Evolutionary conservation across 768 basidiomycete genomes (phyloP).

Genomic region (Tubosaeta sp.): DNA sequence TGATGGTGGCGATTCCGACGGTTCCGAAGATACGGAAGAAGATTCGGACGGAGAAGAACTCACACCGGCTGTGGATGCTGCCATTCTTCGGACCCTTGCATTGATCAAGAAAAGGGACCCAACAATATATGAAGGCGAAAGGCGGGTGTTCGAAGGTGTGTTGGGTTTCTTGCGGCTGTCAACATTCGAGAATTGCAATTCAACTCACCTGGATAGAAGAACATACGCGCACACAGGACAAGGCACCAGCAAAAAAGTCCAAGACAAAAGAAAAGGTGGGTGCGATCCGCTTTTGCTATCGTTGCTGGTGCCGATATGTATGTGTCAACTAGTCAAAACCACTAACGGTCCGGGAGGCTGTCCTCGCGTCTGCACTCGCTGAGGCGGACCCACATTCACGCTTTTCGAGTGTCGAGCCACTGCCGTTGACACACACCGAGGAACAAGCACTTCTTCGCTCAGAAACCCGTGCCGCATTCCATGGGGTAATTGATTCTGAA

Average conservation of each 20-base stretch:
- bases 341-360: slow-evolving; percentile 69
- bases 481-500: slow-evolving; percentile 32
- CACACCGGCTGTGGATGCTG: slow-evolving; percentile 89
- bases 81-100: slow-evolving; percentile 86
- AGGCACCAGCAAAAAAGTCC: slow-evolving; percentile 17
- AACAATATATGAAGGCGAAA: slow-evolving; percentile 69
- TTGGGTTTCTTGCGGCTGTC: neutral
- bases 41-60: slow-evolving; percentile 95
- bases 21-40: slow-evolving; percentile 78
- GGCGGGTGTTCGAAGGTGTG: slow-evolving; percentile 78
- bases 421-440: slow-evolving; percentile 63
- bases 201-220: slow-evolving; percentile 51
- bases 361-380: slow-evolving; percentile 58
- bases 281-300: neutral
- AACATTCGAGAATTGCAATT: neutral
- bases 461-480: slow-evolving; percentile 86
- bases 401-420: slow-evolving; percentile 53
- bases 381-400: slow-evolving; percentile 43
- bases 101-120: slow-evolving; percentile 82
- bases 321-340: slow-evolving; percentile 53
- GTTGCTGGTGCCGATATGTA: neutral
- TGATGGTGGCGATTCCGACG: slow-evolving; percentile 38
- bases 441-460: slow-evolving; percentile 71
- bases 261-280: slow-evolving; percentile 54
- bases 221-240: slow-evolving; percentile 39